Base-by-base conservation (phyloP, 495 filamentous ascomycete species). In the Neurospora intermedia region DNA sequence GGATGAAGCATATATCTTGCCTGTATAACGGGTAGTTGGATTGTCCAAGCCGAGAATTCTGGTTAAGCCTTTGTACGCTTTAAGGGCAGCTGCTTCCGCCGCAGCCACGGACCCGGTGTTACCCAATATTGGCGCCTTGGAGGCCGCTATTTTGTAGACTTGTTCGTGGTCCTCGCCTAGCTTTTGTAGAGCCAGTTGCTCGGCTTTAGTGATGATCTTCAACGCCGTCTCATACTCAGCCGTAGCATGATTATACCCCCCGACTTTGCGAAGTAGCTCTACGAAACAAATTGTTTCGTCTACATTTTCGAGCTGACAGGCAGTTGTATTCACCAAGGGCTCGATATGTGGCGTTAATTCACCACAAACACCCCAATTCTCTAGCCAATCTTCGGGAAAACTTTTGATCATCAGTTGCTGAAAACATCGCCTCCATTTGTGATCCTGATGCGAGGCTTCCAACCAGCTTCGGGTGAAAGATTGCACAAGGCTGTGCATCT, bases 331-430 rank as follows among this genome's bases (percentile, higher is more conserved):
- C 9, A 46, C n/a, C 8, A 46, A 5, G 18, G 45, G n/a, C 45
- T 46, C 45, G 11, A 6, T 0, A 48, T 48, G 45, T 1, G 45
- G 45, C 4, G 45, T 20, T 2, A 48, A 2, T 0, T 48, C 43
- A 4, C 16, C 45, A 48, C 45, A 20, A 0, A 10, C 9, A 2
- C 4, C 4, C 45, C 45, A 20, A 0, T 10, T 20, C 10, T 10
- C 18, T 8, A 0, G 7, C 0, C 0, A 0, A 39, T 0, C 0
- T 39, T 39, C 7, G 7, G 43, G 18, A 20, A 10, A 46, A n/a
- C 4, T n/a, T 1, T 20, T 48, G n/a, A 6, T 6, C 45, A 48
- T 48, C 1, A 48, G 3, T 6, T 3, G 45, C 1, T 9, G 1
- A 48, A 48, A 48, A 4, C 45, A 48, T 3, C 45, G n/a, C n/a